Conservation (phyloP, 805 yeast species). For the Sporopachydermia lactativora region DNA sequence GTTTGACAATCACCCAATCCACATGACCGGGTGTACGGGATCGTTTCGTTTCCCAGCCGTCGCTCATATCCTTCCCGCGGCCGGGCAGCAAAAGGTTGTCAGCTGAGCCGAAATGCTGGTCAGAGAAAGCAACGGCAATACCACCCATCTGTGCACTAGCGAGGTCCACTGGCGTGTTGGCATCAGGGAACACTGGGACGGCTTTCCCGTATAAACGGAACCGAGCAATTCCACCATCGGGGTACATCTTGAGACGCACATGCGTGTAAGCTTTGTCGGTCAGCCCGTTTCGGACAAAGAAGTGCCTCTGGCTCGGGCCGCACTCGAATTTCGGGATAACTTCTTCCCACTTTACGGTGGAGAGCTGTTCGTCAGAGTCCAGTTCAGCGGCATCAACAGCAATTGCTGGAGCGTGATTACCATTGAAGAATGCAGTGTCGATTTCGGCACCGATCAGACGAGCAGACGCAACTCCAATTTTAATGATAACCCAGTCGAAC, state of each 20-base stretch:
- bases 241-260: conserved; percentile 80
- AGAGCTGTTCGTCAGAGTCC: conserved; percentile 17
- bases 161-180: conserved; percentile 40
- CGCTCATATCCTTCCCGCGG: conserved; percentile 91
- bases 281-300: conserved; percentile 46
- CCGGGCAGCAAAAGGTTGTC: conserved; percentile 87
- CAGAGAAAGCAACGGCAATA: conserved; percentile 68
- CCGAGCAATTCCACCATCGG: conserved; percentile 97
- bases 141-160: conserved; percentile 85
- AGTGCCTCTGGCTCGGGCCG: conserved; percentile 82
- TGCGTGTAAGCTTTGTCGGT: conserved; percentile 63
- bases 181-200: conserved; percentile 50
- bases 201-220: conserved; percentile 83
- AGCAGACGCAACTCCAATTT: conserved; percentile 77
- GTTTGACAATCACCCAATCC: conserved; percentile 81
- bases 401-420: conserved; percentile 88
- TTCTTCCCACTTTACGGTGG: conserved; percentile 46
- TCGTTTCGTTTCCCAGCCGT: conserved; percentile 96
- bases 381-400: conserved; percentile 61
- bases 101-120: conserved; percentile 90
- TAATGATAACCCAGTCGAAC: conserved; percentile 78
- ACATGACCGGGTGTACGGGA: conserved; percentile 73
- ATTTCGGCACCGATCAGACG: conserved; percentile 70
- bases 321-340: conserved; percentile 64
- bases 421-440: conserved; percentile 89